Conservation (phyloP, 345 rosid genomes). For the Capsella bursapastoris region DNA sequence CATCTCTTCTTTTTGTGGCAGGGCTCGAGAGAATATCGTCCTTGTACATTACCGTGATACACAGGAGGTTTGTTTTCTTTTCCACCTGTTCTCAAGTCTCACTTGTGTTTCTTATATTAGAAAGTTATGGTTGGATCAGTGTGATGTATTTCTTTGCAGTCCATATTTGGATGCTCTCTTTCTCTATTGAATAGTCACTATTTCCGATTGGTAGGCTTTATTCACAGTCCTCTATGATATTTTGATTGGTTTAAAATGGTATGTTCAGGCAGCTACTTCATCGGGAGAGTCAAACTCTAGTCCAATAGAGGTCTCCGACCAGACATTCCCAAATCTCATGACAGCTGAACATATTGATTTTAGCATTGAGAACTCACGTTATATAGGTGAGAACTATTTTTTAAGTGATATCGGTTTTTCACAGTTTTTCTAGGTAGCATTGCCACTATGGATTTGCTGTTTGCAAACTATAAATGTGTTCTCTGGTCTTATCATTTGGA, state of each 20-base stretch:
- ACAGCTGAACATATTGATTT: constrained; percentile 69
- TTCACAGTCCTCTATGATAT: constrained; percentile 1
- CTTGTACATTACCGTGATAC: constrained; percentile 99
- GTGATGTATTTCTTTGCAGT: constrained; percentile 10
- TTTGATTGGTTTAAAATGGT: constrained; percentile 37
- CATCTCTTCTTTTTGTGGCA: constrained; percentile 37
- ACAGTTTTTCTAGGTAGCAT: neutral
- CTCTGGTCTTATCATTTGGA: constrained; percentile 17
- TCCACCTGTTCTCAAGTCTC: constrained; percentile 27
- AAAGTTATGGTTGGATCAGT: constrained; percentile 1
- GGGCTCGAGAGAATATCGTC: constrained; percentile 87
- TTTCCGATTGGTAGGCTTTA: constrained; percentile 20
- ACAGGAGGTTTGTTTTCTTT: constrained; percentile 71
- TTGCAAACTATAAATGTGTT: neutral
- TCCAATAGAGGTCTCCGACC: constrained; percentile 73
- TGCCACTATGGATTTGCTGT: constrained; percentile 13
- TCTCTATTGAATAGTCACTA: neutral
- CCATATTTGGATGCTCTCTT: constrained; percentile 21
- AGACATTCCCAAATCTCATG: constrained; percentile 53
- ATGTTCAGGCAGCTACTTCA: constrained; percentile 73
- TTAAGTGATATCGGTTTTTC: constrained; percentile 40
- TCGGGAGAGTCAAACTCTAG: constrained; percentile 84
- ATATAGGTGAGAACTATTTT: constrained; percentile 45
- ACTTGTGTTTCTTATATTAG: constrained; percentile 15
- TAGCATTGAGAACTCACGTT: constrained; percentile 49